These are phyloP conservation scores for Lodderomyces pseudojiufengensis DNA, from an alignment of 1,139 yeast species.

Conservation along the genomic window DNA sequence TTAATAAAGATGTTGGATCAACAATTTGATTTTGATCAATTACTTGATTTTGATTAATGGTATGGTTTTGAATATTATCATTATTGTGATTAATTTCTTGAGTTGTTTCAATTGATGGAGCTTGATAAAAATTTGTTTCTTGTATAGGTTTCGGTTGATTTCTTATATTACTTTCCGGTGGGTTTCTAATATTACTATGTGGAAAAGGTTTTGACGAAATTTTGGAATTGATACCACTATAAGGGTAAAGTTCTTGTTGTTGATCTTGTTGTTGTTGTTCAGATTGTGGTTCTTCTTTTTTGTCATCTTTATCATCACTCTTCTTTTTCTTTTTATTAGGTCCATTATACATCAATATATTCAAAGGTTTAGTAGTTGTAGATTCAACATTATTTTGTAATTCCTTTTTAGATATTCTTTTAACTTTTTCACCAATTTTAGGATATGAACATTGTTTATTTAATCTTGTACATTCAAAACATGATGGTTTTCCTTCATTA, in stretches of 20 bases:
- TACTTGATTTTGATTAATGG: too few relatives aligned
- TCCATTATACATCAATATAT: slow-evolving; percentile 15
- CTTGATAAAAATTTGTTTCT: too few relatives aligned
- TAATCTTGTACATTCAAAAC: slow-evolving; percentile 33
- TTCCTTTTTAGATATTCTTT: slow-evolving; percentile 12
- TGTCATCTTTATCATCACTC: slow-evolving; percentile 3
- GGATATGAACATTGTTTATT: slow-evolving; percentile 25
- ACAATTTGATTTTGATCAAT: not conserved
- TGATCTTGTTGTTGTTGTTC: not conserved
- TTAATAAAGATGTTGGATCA: not conserved
- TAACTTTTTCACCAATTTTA: slow-evolving; percentile 20
- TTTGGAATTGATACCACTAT: not conserved
- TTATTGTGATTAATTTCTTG: not conserved
- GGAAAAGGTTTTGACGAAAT: not conserved
- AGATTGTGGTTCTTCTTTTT: not conserved
- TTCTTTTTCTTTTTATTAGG: slow-evolving; percentile 4
- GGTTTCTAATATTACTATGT: not conserved
- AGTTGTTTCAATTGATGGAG: not conserved
- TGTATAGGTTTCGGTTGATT: too few relatives aligned
- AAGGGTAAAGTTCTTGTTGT: not conserved
- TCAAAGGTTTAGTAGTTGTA: slow-evolving; percentile 10
- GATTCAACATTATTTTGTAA: slow-evolving; percentile 3
- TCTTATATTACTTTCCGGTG: too few relatives aligned
- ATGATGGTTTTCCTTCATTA: slow-evolving; percentile 50
- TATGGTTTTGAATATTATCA: not conserved